Evolutionary conservation across 768 basidiomycete species (phyloP), one percentile per base, ranked within the genome.

Genomic region (Lactifluus hygrophoroides): DNA sequence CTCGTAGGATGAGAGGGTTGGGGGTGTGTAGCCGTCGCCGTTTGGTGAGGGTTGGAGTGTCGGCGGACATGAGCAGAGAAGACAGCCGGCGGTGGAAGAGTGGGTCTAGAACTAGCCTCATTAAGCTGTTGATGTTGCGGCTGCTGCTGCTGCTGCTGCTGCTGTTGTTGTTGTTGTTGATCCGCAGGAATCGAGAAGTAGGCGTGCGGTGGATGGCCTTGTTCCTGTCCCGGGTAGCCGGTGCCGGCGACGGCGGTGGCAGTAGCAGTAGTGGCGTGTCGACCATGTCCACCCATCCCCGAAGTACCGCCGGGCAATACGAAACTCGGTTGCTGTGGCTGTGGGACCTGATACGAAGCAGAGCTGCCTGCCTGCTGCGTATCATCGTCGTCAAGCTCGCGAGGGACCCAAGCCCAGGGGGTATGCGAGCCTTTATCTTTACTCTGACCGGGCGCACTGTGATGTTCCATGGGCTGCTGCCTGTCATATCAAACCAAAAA

Each of bases 361-460:
- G 62, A 28, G 27, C 30, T 51, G 49, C 54, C 50, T 64, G 55
- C 27, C 42, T 46, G 54, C 54, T 50, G 68, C 47, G 35, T 61
- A 62, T 19, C 68, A 69, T 34, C 73, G 66, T 9, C 67, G 58
- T 21, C 83, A 71, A 56, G 72, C 71, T 35, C 75, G 67, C 25
- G 84, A 80, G 69, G 77, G 21, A 64, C 82, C 87, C 87, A 89
- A 56, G 87, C 77, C 86, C 86, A 89, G 8, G 87, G 87, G 0
- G 87, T 88, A 14, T 77, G 74, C 6, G 74, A 71, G 16, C 70
- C 72, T 17, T 72, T 71, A 19, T 73, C 72, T 46, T 67, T 56
- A 42, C 17, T 23, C 17, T 3, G 17, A 48, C 46, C 40, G 3
- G 51, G 17, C 19, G 32, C 23, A 19, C 48, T 30, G n/a, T 28